Conservation (phyloP, 495 filamentous ascomycete species). For the Chaetomidium leptoderma region DNA sequence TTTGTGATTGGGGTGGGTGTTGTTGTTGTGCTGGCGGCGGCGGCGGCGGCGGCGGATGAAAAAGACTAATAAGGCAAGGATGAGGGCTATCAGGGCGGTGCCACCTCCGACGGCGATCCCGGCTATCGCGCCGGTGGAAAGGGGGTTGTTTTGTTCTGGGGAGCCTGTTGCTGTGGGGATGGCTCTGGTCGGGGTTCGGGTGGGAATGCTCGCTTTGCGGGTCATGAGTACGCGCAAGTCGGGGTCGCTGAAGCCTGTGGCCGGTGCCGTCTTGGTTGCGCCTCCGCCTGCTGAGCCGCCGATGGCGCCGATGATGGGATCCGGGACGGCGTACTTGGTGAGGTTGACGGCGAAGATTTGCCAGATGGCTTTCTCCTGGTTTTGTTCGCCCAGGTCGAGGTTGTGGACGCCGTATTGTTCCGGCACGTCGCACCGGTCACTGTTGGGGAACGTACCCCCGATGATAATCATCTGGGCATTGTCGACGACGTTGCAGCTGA, state of each 20-base stretch:
- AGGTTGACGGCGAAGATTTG: constrained; percentile 29
- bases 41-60: constrained; percentile 13
- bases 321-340: constrained; percentile 57
- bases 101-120: constrained; percentile 27
- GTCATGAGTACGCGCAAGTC: constrained; percentile 31
- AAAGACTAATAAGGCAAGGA: constrained; percentile 11
- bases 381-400: constrained; percentile 51
- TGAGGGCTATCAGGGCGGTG: constrained; percentile 8
- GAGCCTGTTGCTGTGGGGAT: constrained; percentile 15
- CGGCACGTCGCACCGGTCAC: constrained; percentile 61
- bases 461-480: constrained; percentile 61
- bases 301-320: constrained; percentile 53
- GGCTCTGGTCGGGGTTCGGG: constrained; percentile 23
- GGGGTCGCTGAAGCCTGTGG: constrained; percentile 30
- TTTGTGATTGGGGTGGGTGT: not conserved
- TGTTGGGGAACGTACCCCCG: constrained; percentile 61
- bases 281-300: constrained; percentile 59
- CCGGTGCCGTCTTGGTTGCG: constrained; percentile 63
- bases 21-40: not conserved
- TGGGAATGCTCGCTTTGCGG: constrained; percentile 26
- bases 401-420: constrained; percentile 56
- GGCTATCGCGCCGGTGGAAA: constrained; percentile 30
- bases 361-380: constrained; percentile 31
- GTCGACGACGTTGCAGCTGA: constrained; percentile 51
- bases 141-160: not conserved